phyloP scores from a whole-genome alignment of 2,329 filamentous ascomycete genomes.

The Fusarium tjaetaba region DNA sequence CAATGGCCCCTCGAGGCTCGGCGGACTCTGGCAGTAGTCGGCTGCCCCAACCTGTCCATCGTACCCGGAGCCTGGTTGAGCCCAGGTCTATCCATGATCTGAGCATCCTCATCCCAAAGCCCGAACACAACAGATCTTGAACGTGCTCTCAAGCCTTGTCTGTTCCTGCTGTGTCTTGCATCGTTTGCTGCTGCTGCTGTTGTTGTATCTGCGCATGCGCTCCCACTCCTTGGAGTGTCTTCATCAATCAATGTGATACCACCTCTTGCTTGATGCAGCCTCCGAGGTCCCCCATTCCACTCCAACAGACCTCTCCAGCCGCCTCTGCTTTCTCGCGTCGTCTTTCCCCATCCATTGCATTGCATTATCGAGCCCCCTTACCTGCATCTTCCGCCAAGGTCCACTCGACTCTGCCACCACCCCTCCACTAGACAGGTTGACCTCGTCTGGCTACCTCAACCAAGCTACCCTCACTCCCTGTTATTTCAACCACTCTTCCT shows the following conservation, averaged over 20 bases:
- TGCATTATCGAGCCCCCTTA: slow-evolving; percentile 53
- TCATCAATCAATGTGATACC: slow-evolving; percentile 50
- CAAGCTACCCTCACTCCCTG: slow-evolving; percentile 46
- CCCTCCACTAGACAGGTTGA: slow-evolving; percentile 47
- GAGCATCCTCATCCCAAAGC: slow-evolving; percentile 25
- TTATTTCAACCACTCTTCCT: slow-evolving; percentile 47
- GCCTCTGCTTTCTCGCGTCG: slow-evolving; percentile 46
- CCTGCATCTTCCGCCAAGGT: slow-evolving; percentile 58
- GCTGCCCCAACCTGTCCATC: slow-evolving; percentile 27
- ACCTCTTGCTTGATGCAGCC: slow-evolving; percentile 49
- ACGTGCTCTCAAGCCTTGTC: slow-evolving; percentile 12
- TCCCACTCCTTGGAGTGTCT: slow-evolving; percentile 46
- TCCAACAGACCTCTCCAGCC: slow-evolving; percentile 42
- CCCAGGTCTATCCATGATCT: slow-evolving; percentile 35
- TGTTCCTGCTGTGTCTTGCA: slow-evolving; percentile 32
- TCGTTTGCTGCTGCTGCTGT: slow-evolving; percentile 3
- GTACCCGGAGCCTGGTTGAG: slow-evolving; percentile 28
- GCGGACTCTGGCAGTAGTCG: slow-evolving; percentile 29
- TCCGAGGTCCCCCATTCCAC: slow-evolving; percentile 46
- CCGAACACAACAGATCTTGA: slow-evolving; percentile 33
- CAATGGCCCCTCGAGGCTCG: slow-evolving; percentile 27
- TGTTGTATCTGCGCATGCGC: slow-evolving; percentile 33
- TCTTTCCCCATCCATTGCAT: slow-evolving; percentile 45
- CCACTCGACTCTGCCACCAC: slow-evolving; percentile 53
- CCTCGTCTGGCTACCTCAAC: slow-evolving; percentile 34